Base-by-base conservation (phyloP, 495 filamentous ascomycete species). In the Xeromyces bisporus region DNA sequence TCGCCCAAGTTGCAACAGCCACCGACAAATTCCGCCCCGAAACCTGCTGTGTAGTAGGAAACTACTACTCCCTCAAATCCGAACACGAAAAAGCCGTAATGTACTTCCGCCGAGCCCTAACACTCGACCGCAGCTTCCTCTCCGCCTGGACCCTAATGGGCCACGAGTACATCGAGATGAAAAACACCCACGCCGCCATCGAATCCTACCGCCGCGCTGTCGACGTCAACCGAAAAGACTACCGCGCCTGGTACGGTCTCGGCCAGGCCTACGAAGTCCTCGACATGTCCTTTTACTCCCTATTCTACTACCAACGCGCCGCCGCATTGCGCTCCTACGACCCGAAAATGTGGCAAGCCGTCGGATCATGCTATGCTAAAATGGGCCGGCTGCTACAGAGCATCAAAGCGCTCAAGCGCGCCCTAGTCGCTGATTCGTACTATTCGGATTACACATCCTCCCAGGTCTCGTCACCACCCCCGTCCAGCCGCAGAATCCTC, bases 141-240 rank as follows among this genome's bases (percentile, higher is more conserved):
- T 87, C 81, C 3, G 91, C 91, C 9, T 99, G 91, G 91, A 99
- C 86, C 1, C 64, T 99, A 0, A 99, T 99, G 91, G 91, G 91
- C 6, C 91, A 96, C 49, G 91, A 99, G 48, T 99, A 94, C 50
- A 82, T 96, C 20, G 91, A 99, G 50, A 77, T 99, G 60, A 99
- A 96, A 44, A 99, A 99, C 44, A 99, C 91, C 0, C 91, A 99
- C 44, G 86, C 91, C 0, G 91, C 91, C 10, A 96, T 99, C 38
- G 91, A 99, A 50, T 85, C 79, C 7, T 99, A 99, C 44, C 77
- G 91, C 3, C 77, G 91, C 10, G 91, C 91, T 1, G 91, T 99
- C 3, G 91, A 96, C 41, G 77, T 87, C 46, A 96, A 99, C 49
- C 75, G 89, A 26, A 80, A 86, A 47, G 91, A 99, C 47, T 96